A percentile compares a stretch with the other conserved stretches of the same genome.
phyloP scores from a whole-genome alignment of 2,329 filamentous ascomycete species.

The Cladobotryum mycophilum region DNA sequence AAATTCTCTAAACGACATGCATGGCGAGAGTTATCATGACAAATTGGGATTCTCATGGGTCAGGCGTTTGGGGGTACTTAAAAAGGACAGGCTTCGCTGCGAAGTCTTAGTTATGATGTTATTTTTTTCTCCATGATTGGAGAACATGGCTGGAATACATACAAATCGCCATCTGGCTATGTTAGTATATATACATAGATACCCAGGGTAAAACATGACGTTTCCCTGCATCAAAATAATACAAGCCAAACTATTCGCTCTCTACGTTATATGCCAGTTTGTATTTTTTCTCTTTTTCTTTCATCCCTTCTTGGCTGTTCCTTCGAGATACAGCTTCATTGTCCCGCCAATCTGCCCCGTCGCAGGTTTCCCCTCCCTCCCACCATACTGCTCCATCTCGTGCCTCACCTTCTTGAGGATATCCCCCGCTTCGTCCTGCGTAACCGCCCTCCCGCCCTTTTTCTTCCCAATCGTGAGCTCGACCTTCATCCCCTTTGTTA shows the following conservation, averaged over 20 bases:
- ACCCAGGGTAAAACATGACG: background rate
- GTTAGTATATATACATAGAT: slow-evolving; percentile 15
- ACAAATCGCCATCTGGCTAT: slow-evolving; percentile 14
- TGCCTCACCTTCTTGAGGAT: slow-evolving; percentile 43
- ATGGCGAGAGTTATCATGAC: background rate
- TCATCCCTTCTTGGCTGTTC: slow-evolving; percentile 15
- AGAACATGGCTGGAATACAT: slow-evolving; percentile 5
- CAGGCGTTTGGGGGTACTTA: slow-evolving; percentile 1
- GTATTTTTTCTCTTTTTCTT: background rate
- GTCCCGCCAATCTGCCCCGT: slow-evolving; percentile 40
- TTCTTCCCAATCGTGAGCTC: slow-evolving; percentile 62
- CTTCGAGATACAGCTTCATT: slow-evolving; percentile 39
- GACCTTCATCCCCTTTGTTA: slow-evolving; percentile 69
- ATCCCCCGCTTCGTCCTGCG: slow-evolving; percentile 53
- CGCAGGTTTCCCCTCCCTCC: slow-evolving; percentile 38
- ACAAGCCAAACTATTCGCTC: no score
- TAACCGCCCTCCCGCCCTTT: slow-evolving; percentile 55
- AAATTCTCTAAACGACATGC: slow-evolving; percentile 23
- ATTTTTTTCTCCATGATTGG: background rate
- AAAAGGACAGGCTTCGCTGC: no score
- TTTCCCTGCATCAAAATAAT: no score
- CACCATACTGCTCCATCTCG: slow-evolving; percentile 27
- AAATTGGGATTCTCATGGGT: no score
- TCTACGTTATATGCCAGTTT: background rate
- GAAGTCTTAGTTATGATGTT: no score